Evolutionary conservation across 805 yeast genomes (phyloP).

Genomic region (Nakazawaea pomicola): DNA sequence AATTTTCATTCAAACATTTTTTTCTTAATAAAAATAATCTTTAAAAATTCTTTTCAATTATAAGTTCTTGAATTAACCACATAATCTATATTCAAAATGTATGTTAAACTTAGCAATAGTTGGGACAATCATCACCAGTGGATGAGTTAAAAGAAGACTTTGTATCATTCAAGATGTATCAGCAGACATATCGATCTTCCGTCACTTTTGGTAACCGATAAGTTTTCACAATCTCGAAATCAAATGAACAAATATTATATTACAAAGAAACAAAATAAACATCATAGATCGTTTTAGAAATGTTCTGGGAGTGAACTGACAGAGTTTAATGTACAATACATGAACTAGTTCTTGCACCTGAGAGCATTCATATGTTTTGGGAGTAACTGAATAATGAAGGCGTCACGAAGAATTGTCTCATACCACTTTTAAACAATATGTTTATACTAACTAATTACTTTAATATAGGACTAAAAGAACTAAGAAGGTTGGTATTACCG

Average conservation of each 20-base stretch:
- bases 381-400: not conserved
- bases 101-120: not conserved
- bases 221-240: no score
- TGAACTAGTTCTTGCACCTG: no score
- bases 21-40: constrained; percentile 3
- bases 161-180: no score
- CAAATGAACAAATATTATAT: no score
- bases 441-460: constrained; percentile 35
- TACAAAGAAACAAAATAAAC: no score
- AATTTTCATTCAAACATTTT: constrained; percentile 8
- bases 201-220: no score
- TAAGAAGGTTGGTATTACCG: constrained; percentile 99
- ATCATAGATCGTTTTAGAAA: no score
- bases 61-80: constrained; percentile 4
- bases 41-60: not conserved
- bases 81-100: constrained; percentile 10
- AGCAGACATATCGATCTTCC: no score
- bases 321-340: not conserved
- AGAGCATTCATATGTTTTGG: not conserved
- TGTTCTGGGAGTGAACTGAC: not conserved
- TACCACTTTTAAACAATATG: not conserved
- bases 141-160: no score
- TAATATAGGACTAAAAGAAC: constrained; percentile 95
- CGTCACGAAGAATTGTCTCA: not conserved
- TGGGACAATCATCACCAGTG: not conserved